Evolutionary conservation across 768 basidiomycete species (phyloP).

Genomic region (Exsudoporus frostii): DNA sequence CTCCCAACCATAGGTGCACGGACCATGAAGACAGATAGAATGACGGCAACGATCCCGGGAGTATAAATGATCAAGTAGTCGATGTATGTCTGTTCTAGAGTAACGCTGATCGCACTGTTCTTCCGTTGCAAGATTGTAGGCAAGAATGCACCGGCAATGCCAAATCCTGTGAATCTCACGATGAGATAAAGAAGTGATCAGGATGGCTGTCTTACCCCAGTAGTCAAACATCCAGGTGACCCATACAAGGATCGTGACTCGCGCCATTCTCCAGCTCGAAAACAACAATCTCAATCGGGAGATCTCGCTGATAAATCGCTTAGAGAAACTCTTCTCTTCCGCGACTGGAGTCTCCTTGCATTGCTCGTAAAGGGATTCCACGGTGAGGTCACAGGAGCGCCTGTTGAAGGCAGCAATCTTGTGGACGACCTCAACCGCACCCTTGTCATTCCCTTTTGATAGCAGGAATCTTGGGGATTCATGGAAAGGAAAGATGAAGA

Average conservation of each 20-base stretch:
- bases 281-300: conserved; percentile 14
- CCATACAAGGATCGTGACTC: conserved; percentile 12
- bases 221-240: conserved; percentile 12
- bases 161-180: background rate
- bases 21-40: conserved; percentile 8
- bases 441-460: conserved; percentile 10
- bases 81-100: conserved; percentile 5
- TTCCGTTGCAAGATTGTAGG: conserved; percentile 14
- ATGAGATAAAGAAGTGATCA: background rate
- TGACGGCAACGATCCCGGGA: conserved; percentile 4
- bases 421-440: conserved; percentile 14
- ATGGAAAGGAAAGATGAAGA: conserved; percentile 16
- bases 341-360: background rate
- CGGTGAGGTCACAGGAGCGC: conserved; percentile 5
- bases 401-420: conserved; percentile 16
- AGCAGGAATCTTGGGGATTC: conserved; percentile 16
- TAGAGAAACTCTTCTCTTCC: background rate
- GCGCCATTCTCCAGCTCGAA: conserved; percentile 11
- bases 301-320: conserved; percentile 2
- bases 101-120: conserved; percentile 6
- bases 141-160: background rate
- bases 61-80: conserved; percentile 10
- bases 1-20: conserved; percentile 12
- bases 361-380: conserved; percentile 12
- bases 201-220: conserved; percentile 5